Evolutionary conservation across 164 flowering plant species (phyloP).

Genomic region (Vitis labrusca): DNA sequence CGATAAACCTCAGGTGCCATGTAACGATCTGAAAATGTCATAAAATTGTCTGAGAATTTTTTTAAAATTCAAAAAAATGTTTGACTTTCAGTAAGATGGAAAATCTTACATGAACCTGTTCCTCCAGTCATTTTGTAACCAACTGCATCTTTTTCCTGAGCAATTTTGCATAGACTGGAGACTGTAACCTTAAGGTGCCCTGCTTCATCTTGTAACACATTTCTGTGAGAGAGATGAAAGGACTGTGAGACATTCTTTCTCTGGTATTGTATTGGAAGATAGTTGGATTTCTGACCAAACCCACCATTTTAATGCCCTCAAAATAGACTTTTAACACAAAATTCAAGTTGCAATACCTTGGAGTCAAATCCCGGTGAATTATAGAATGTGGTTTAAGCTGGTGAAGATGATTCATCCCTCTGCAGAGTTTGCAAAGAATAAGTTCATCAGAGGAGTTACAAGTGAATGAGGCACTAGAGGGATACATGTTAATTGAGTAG

Average conservation of each 20-base stretch:
- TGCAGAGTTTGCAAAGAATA: conserved; percentile 19
- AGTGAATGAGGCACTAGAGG: background rate
- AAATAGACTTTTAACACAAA: too few species aligned
- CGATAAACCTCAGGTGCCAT: conserved; percentile 75
- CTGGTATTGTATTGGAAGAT: too few species aligned
- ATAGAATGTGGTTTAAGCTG: conserved; percentile 56
- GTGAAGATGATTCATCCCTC: conserved; percentile 76
- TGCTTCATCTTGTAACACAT: conserved; percentile 56
- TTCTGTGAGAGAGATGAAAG: conserved; percentile 26
- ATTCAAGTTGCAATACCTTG: conserved; percentile 35
- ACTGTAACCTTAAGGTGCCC: conserved; percentile 60
- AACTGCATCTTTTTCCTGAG: conserved; percentile 46
- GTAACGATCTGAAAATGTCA: conserved; percentile 39
- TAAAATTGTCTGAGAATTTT: background rate
- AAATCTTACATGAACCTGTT: conserved; percentile 57
- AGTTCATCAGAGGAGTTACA: background rate
- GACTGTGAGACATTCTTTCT: background rate
- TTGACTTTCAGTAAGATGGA: too few species aligned
- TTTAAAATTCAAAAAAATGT: too few species aligned
- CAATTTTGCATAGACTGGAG: conserved; percentile 62
- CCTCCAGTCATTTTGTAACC: conserved; percentile 73
- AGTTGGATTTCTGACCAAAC: too few species aligned
- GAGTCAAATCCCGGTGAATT: conserved; percentile 65
- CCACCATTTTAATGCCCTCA: too few species aligned
- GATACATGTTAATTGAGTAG: background rate